These are phyloP conservation scores for Inga leiocalycina DNA, from an alignment of 306 rosid species.

Conservation along the genomic window DNA sequence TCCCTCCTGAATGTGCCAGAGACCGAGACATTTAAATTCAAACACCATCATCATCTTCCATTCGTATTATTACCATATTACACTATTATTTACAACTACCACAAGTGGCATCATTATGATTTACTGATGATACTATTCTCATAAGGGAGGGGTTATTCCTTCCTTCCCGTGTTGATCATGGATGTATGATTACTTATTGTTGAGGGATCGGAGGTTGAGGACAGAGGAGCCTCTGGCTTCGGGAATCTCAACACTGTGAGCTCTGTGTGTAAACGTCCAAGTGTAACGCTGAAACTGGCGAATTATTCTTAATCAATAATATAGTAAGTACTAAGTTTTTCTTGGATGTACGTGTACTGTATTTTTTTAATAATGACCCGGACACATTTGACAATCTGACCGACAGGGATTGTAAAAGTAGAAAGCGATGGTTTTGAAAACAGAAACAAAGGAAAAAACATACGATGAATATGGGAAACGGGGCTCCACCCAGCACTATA, in stretches of 20 bases:
- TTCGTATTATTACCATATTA: not conserved
- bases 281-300: not conserved
- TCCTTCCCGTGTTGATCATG: not conserved
- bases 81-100: not conserved
- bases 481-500: not conserved
- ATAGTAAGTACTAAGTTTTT: not conserved
- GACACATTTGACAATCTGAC: conserved; percentile 10
- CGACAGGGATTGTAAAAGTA: conserved; percentile 25
- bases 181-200: conserved; percentile 4
- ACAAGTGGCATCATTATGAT: not conserved
- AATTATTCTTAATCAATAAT: not conserved
- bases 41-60: not conserved
- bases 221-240: conserved; percentile 10
- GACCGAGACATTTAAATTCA: conserved; percentile 64
- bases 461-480: not conserved
- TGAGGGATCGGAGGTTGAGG: conserved; percentile 10
- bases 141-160: not conserved
- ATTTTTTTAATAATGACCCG: not conserved
- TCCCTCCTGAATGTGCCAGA: conserved; percentile 63
- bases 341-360: not conserved
- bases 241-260: not conserved
- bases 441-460: not conserved
- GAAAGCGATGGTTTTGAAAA: not conserved
- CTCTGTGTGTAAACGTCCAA: conserved; percentile 2
- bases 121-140: not conserved